phyloP scores from a whole-genome alignment of 129 eudicot genomes.

The Artemisia tridentata region DNA sequence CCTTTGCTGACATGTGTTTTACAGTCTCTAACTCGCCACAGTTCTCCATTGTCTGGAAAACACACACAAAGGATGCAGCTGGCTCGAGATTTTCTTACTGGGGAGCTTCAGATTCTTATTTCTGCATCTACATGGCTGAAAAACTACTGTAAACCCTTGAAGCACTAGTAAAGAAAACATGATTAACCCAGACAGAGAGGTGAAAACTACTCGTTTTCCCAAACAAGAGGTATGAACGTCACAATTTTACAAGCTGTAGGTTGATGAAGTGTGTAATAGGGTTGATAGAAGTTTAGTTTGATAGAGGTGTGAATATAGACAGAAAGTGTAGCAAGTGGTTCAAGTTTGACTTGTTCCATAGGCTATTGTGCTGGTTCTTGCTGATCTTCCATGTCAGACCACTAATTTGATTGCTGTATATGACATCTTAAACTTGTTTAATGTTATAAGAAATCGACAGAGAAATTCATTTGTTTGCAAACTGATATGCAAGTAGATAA shows the following conservation, averaged over 20 bases:
- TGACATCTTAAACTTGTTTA: too few relatives aligned
- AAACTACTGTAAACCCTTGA: conserved; percentile 52
- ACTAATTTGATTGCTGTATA: too few relatives aligned
- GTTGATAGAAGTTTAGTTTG: background rate
- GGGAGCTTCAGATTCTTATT: conserved; percentile 65
- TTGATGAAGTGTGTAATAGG: conserved; percentile 7
- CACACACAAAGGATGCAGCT: conserved; percentile 42
- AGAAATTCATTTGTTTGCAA: too few relatives aligned
- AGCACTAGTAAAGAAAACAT: background rate
- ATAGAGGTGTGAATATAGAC: background rate
- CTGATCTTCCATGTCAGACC: too few relatives aligned
- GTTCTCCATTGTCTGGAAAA: conserved; percentile 23
- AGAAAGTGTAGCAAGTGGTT: background rate
- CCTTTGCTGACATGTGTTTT: conserved; percentile 19
- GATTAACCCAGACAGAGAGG: too few relatives aligned
- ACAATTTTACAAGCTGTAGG: background rate
- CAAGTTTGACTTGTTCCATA: background rate
- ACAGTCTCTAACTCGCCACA: conserved; percentile 40
- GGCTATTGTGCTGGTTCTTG: background rate
- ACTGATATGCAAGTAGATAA: too few relatives aligned
- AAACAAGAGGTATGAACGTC: background rate
- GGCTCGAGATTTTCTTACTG: conserved; percentile 59
- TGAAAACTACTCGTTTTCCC: background rate
- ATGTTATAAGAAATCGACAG: too few relatives aligned
- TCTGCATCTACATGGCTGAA: conserved; percentile 81